Base-by-base conservation (phyloP, 371 early-diverging fungal species). In the Actinomucor elegans region DNA sequence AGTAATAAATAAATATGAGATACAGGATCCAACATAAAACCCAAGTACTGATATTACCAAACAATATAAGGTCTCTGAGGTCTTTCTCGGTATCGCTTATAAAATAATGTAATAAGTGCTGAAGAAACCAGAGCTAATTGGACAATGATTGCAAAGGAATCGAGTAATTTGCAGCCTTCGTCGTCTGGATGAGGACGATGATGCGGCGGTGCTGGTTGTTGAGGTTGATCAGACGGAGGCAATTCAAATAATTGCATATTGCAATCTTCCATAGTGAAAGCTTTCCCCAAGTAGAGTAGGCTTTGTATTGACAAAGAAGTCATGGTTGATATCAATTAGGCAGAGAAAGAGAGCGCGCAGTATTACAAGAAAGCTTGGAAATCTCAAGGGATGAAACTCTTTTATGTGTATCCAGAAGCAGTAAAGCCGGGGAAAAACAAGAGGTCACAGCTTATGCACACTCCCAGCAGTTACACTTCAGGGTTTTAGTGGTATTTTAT, bases 91-190 rank as follows among this genome's bases (percentile, higher is more conserved):
- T 57, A 67, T 2, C 86, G 74, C 43, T 87, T 87, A 47, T 77
- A 72, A 46, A 84, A 76, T 11, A 87, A 71, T 1, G 83, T 80
- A 1, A 77, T 59, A 5, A 85, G 67, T 0, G 84, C 85, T 41
- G 80, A 67, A 12, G 77, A 61, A 11, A 79, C 87, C 40, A 87
- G 57, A 24, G 75, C 52, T 11, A 83, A 40, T 60, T 87, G 87
- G n/a, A 87, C 71, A 46, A 81, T 52, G 50, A 87, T 82, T 26
- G 87, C 87, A 61, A 87, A 87, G 5, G 73, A 50, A 63, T 83
- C 81, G 48, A 83, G 59, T 33, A 85, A 66, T 52, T 78, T 70
- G 41, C 86, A 85, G 5, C 79, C 68, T 29, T 69, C 63, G 40
- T 72, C 70, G 53, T 69, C 69, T n/a, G 51, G 51, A 38, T 51